Percentiles rank a stretch among this genome's conserved stretches.
These are phyloP conservation scores for Mucor ambiguus DNA, from an alignment of 371 early-diverging fungal genomes.

Conservation along the genomic window DNA sequence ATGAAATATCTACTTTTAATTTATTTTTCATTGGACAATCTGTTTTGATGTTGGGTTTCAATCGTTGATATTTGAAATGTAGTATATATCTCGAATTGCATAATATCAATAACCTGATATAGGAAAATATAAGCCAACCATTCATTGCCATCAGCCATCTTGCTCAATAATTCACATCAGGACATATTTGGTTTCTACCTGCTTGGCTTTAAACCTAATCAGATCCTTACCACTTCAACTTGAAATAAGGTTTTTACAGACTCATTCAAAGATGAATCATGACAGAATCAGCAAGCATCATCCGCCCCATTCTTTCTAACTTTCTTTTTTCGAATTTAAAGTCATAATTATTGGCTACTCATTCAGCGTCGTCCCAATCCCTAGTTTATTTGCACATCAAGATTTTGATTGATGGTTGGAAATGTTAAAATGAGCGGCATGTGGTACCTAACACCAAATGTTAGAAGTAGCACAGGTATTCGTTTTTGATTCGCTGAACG, in stretches of 20 bases:
- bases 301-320: not conserved
- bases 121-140: not conserved
- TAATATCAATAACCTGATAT: not conserved
- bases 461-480: not conserved
- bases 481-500: constrained; percentile 2
- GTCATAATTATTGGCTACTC: not conserved
- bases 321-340: not conserved
- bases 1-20: constrained; percentile 4
- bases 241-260: not conserved
- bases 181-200: not conserved
- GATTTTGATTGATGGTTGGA: not conserved
- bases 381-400: not conserved
- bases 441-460: not conserved
- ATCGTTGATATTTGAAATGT: not conserved
- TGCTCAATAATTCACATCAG: not conserved
- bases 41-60: constrained; percentile 8
- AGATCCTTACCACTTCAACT: not conserved
- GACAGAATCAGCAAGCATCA: not conserved
- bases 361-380: not conserved
- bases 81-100: not conserved
- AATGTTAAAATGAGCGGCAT: not conserved
- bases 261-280: not conserved
- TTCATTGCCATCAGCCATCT: not conserved
- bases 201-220: not conserved
- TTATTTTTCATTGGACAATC: constrained; percentile 9